A percentile compares a stretch with the other conserved stretches of the same genome.
Evolutionary conservation across 2,329 filamentous ascomycete genomes (phyloP).

Genomic region (Fusarium humuli): DNA sequence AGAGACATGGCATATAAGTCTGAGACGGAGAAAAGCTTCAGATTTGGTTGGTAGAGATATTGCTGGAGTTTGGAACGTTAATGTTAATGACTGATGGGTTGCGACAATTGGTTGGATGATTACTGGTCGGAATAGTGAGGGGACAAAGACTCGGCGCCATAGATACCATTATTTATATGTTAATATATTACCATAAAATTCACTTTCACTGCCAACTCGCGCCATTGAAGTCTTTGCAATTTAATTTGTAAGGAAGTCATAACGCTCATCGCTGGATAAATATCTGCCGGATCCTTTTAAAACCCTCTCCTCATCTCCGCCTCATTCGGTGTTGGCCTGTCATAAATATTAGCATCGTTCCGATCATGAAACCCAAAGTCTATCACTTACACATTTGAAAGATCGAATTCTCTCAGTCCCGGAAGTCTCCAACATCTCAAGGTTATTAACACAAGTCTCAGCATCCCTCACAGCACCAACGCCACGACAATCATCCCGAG

Average conservation of each 20-base stretch:
- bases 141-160: too few species aligned
- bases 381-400: neutral
- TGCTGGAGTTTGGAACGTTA: neutral
- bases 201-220: accelerated
- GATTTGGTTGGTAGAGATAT: neutral
- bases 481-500: neutral
- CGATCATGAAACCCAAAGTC: neutral
- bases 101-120: too few species aligned
- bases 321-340: neutral
- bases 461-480: neutral
- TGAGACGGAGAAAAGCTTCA: neutral
- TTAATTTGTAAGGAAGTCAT: too few species aligned
- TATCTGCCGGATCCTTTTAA: too few species aligned
- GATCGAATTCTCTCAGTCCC: neutral
- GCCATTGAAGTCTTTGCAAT: neutral
- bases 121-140: accelerated
- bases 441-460: neutral
- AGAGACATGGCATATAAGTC: accelerated
- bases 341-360: accelerated
- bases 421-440: neutral
- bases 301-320: too few species aligned
- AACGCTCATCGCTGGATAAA: too few species aligned
- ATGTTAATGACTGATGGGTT: neutral
- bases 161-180: neutral
- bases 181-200: too few species aligned